A percentile compares a stretch with the other conserved stretches of the same genome.
Evolutionary conservation across 1,284 basidiomycete species (phyloP).

Genomic region (Mycosarcoma maydis): DNA sequence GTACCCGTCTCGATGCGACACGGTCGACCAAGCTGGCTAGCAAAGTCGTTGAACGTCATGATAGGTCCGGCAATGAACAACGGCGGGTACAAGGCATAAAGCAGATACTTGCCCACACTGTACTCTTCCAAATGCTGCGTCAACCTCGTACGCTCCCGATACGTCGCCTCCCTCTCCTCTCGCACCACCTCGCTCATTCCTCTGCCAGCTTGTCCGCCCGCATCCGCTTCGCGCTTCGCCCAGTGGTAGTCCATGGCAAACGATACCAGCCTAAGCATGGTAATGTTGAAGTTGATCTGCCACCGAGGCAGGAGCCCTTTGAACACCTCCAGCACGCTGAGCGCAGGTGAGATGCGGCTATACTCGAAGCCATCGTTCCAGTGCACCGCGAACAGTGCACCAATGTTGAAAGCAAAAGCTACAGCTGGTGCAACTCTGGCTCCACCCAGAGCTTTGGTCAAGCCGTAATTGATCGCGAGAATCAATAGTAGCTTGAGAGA

Average conservation of each 20-base stretch:
- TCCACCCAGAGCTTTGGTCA: conserved; percentile 68
- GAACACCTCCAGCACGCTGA: conserved; percentile 77
- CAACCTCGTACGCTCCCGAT: conserved; percentile 31
- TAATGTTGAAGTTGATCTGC: conserved; percentile 96
- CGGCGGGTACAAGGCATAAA: conserved; percentile 87
- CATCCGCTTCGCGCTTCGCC: conserved; percentile 66
- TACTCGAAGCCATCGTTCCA: conserved; percentile 80
- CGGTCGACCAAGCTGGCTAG: conserved; percentile 77
- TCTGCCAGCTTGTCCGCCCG: conserved; percentile 69
- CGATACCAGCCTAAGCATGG: conserved; percentile 91
- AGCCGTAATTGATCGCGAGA: conserved; percentile 76
- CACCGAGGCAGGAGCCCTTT: conserved; percentile 82
- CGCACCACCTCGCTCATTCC: conserved; percentile 11
- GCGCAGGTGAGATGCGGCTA: conserved; percentile 71
- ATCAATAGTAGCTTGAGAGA: conserved; percentile 81
- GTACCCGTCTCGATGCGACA: conserved; percentile 40
- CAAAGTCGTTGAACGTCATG: conserved; percentile 93
- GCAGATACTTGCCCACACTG: conserved; percentile 73
- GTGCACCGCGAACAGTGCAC: conserved; percentile 82
- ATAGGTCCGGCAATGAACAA: conserved; percentile 96
- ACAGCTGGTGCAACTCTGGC: conserved; percentile 69
- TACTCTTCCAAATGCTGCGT: conserved; percentile 70
- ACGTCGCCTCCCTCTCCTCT: conserved; percentile 19
- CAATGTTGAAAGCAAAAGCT: conserved; percentile 81
- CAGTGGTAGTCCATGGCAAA: conserved; percentile 93